A percentile compares a stretch with the other conserved stretches of the same genome.
Conservation (phyloP, 2,329 filamentous ascomycete genomes). For the Penicillium sp. region DNA sequence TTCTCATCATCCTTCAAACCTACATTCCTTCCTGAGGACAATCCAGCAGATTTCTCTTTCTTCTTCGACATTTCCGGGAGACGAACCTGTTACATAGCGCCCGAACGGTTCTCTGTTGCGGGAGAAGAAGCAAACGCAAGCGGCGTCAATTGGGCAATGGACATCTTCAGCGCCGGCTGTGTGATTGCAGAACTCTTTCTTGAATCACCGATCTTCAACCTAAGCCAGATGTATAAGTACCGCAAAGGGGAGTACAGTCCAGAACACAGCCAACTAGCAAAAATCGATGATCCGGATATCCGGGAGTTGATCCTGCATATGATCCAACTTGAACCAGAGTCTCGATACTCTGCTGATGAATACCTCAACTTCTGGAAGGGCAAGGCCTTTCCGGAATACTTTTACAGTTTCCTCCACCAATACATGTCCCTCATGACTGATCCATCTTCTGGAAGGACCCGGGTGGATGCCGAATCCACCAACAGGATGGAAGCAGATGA, state of each 20-base stretch:
- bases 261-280: conserved; percentile 70
- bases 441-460: conserved; percentile 71
- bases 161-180: conserved; percentile 94
- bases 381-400: conserved; percentile 93
- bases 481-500: conserved; percentile 88
- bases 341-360: conserved; percentile 87
- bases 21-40: conserved; percentile 88
- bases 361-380: conserved; percentile 88
- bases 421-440: conserved; percentile 97
- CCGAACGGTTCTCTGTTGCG: conserved; percentile 78
- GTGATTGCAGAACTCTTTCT: conserved; percentile 96
- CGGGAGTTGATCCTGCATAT: conserved; percentile 89
- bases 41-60: conserved; percentile 95
- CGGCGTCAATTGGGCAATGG: conserved; percentile 87
- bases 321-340: conserved; percentile 91
- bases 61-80: conserved; percentile 93
- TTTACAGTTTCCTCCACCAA: conserved; percentile 94
- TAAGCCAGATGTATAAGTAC: conserved; percentile 94
- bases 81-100: conserved; percentile 90
- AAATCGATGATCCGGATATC: conserved; percentile 83
- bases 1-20: conserved; percentile 96
- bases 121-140: conserved; percentile 62
- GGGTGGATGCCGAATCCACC: conserved; percentile 62
- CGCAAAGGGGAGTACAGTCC: conserved; percentile 90
- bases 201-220: conserved; percentile 93